Evolutionary conservation across 163 green algal genomes (phyloP).

Genomic region (Chlorella variabilis): DNA sequence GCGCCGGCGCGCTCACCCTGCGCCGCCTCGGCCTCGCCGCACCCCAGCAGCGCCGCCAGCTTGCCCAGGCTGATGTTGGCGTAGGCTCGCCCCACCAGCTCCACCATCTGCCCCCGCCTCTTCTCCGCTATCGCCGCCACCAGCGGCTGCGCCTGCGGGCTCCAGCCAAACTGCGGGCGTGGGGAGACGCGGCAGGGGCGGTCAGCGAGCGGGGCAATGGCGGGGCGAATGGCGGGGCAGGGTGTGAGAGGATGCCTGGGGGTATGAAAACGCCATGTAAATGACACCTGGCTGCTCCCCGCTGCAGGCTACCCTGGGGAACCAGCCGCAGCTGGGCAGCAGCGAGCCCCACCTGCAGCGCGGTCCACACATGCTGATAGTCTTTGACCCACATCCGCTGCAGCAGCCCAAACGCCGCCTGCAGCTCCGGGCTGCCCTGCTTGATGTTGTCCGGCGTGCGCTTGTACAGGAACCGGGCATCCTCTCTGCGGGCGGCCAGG

Average conservation of each 20-base stretch:
- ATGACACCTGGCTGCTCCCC: no score
- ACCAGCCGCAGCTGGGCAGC: no score
- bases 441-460: slow-evolving; percentile 12
- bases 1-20: slow-evolving; percentile 12
- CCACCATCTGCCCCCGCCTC: slow-evolving; percentile 10
- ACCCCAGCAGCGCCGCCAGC: slow-evolving; percentile 33
- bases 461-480: slow-evolving; percentile 50
- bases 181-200: not conserved
- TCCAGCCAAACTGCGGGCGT: slow-evolving; percentile 28
- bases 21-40: slow-evolving; percentile 29
- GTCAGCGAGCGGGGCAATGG: not conserved
- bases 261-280: no score
- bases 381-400: slow-evolving; percentile 49
- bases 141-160: slow-evolving; percentile 20
- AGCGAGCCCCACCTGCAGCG: slow-evolving; percentile 19
- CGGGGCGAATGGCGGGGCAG: no score
- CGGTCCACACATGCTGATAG: slow-evolving; percentile 36
- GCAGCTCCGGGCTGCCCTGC: slow-evolving; percentile 4
- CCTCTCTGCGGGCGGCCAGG: slow-evolving; percentile 47
- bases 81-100: slow-evolving; percentile 33
- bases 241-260: no score
- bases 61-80: slow-evolving; percentile 16
- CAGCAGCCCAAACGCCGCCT: slow-evolving; percentile 34
- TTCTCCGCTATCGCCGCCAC: slow-evolving; percentile 2
- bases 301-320: no score